Base-by-base conservation (phyloP, 306 rosid species). In the Lathyrus sativus region DNA sequence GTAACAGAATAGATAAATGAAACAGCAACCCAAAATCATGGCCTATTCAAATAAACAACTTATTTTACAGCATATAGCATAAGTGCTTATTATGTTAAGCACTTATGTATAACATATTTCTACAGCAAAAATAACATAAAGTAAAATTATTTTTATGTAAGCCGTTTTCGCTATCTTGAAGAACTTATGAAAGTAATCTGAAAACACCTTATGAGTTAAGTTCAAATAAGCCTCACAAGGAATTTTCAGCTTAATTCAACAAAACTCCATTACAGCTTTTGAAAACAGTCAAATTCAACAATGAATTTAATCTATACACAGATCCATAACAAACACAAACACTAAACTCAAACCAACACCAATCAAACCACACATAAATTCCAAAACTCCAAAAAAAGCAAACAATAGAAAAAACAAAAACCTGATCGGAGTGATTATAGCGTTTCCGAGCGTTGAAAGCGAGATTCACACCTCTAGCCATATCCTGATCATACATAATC, bases 381-480 rank as follows among this genome's bases (percentile, higher is more conserved):
- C 42, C 8, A 54, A 37, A 48, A 4, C 7, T 3, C 29, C 29
- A 67, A n/a, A 62, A 4, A 64, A 14, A 18, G 53, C 22, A 50
- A 15, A 68, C 28, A 19, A 4, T 11, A 12, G 0, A 1, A 2
- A 15, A 8, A 45, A 28, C 17, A 66, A 11, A 31, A 59, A 88
- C 95, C 87, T 84, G 81, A 54, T 84, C 79, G 39, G 76, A 78
- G 31, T 28, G 64, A 41, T 80, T 50, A 74, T 38, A 67, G 11
- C 79, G 49, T 42, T 67, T 59, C 10, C 96, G 80, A 31, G 90
- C 93, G 5, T 80, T 85, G 85, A 93, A 90, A 6, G 96, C 91
- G 18, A 90, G 67, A 71, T 77, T 84, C 73, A 92, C 74, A 3
- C 97, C 98, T 10, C 72, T 78, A 14, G 92, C 87, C 89, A 88